Conservation (phyloP, 2,329 filamentous ascomycete species). For the Diaporthe aspalathi region DNA sequence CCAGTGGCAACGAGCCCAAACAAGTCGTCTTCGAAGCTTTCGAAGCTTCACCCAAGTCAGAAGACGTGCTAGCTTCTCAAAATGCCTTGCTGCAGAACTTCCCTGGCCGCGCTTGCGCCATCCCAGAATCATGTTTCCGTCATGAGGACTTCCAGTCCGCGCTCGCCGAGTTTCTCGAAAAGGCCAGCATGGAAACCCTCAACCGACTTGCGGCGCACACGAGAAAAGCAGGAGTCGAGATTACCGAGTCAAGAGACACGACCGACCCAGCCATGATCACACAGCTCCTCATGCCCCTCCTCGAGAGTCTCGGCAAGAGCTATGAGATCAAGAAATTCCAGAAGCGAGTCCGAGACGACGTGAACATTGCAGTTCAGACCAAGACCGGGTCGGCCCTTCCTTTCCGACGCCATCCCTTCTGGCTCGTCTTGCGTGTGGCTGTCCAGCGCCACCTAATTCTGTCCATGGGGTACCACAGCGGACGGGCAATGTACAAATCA, state of each 20-base stretch:
- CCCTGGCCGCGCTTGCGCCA: slow-evolving; percentile 61
- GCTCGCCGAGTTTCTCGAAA: slow-evolving; percentile 67
- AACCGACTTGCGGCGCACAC: slow-evolving; percentile 62
- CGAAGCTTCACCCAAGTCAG: slow-evolving; percentile 65
- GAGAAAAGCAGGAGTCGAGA: slow-evolving; percentile 59
- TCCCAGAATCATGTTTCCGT: slow-evolving; percentile 52
- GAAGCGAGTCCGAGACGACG: slow-evolving; percentile 72
- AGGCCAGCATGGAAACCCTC: slow-evolving; percentile 64
- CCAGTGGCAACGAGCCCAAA: background rate
- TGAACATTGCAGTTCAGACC: slow-evolving; percentile 53
- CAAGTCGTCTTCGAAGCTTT: slow-evolving; percentile 51
- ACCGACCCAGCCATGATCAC: slow-evolving; percentile 66
- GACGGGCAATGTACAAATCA: slow-evolving; percentile 66
- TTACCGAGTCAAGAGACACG: slow-evolving; percentile 69
- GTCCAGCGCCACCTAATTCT: slow-evolving; percentile 62
- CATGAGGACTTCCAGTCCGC: slow-evolving; percentile 31
- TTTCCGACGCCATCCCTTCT: slow-evolving; percentile 71
- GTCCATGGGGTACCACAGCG: slow-evolving; percentile 52
- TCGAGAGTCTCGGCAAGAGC: slow-evolving; percentile 62
- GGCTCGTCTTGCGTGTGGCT: slow-evolving; percentile 69
- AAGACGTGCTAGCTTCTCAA: slow-evolving; percentile 61
- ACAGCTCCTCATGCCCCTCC: slow-evolving; percentile 68
- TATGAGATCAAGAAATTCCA: slow-evolving; percentile 52
- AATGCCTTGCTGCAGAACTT: slow-evolving; percentile 67
- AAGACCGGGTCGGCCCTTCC: slow-evolving; percentile 55